Base-by-base conservation (phyloP, 2,329 filamentous ascomycete species). In the Phaeophleospora eucalypticola region DNA sequence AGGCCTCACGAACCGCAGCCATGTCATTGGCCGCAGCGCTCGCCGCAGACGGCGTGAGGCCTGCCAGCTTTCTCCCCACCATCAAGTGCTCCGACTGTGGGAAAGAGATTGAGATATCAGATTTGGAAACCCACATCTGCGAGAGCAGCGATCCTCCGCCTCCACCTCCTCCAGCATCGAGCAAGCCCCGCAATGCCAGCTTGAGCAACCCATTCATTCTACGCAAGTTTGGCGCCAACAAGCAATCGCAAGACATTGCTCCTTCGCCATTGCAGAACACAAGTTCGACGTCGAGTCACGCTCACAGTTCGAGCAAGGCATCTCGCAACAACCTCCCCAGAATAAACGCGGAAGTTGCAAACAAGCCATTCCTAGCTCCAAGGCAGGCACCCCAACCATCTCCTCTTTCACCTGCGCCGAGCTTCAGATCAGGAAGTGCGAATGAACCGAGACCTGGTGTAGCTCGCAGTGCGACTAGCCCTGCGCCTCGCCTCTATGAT, bases 61-160 rank as follows among this genome's bases (percentile, higher is more conserved):
- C 82, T 66, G 84, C 81, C 66, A 78, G 79, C 67, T 81, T 90
- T 55, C 75, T 93, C 73, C 87, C 89, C 62, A 83, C 83, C 18
- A 87, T 95, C 70, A 95, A 91, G 76, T 95, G 89, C 70, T 94
- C 89, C 43, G 82, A 78, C 71, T 95, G 89, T 65, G 80, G 82
- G 34, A 68, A 73, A 34, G 80, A 90, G 62, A 86, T 95, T 47
- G 84, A 89, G 65, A 93, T 95, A 58, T 86, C 86, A 27, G 73
- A 82, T 64, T 89, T 95, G 86, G 87, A 86, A 51, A 87, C 93
- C 46, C 89, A 95, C 71, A 65, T 86, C 50, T 95, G 89, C 66
- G 65, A 53, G 15, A 39, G 41, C 21, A 36, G 49, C 43, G 37
- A 34, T 16, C 4, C 6, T 19, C 14, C 14, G n/a, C 33, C 10